These are phyloP conservation scores for Salvia rosmarinus DNA, from an alignment of 257 asterid species.

Conservation along the genomic window DNA sequence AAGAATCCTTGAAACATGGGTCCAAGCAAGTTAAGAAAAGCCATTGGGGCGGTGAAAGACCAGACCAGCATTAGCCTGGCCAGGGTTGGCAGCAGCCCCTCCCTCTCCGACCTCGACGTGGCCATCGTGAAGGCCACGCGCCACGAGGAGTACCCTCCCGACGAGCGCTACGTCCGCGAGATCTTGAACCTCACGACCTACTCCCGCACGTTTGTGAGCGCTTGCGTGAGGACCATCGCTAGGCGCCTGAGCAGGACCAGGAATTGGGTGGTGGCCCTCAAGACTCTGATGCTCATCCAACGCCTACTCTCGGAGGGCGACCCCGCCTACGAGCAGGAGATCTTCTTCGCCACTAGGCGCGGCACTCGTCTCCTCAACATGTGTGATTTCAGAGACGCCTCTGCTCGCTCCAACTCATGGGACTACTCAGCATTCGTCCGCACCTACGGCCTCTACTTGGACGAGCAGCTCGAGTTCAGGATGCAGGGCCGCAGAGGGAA, in stretches of 20 bases:
- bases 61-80: constrained; percentile 91
- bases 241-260: constrained; percentile 84
- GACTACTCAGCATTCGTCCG: constrained; percentile 88
- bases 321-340: constrained; percentile 74
- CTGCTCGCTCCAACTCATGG: constrained; percentile 67
- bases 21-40: constrained; percentile 84
- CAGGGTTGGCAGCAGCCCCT: constrained; percentile 71
- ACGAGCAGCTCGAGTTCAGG: constrained; percentile 76
- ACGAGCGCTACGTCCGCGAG: constrained; percentile 78
- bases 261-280: constrained; percentile 91
- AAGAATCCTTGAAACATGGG: constrained; percentile 47
- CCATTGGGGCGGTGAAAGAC: constrained; percentile 94
- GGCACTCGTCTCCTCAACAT: constrained; percentile 94
- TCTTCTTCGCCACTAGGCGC: constrained; percentile 81
- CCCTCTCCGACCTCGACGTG: constrained; percentile 81
- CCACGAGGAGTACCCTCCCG: constrained; percentile 95
- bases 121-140: constrained; percentile 96
- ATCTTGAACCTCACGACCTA: constrained; percentile 71
- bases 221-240: constrained; percentile 70
- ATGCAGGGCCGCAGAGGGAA: constrained; percentile 76
- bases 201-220: constrained; percentile 67
- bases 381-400: constrained; percentile 81
- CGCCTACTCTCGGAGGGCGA: constrained; percentile 83
- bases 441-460: constrained; percentile 73
- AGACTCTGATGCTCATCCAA: constrained; percentile 78